Conservation (phyloP, 2,329 filamentous ascomycete species). For the Xylaria sp. region DNA sequence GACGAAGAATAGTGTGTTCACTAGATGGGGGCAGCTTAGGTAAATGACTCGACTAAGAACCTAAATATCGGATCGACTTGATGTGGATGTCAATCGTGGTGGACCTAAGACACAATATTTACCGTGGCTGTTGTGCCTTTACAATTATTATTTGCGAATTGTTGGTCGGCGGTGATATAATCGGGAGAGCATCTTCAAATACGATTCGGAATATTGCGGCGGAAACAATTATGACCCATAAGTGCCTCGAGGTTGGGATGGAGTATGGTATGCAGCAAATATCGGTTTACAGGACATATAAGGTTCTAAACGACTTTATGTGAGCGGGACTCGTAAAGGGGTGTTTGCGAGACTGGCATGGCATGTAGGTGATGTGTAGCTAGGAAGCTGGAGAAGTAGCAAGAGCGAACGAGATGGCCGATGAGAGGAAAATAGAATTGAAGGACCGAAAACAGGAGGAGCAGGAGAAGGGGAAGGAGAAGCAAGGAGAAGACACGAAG, state of each 20-base stretch:
- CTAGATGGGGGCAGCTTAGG: background rate
- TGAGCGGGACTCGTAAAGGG: background rate
- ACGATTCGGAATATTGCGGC: background rate
- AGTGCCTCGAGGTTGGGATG: background rate
- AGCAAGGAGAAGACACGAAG: constrained; percentile 31
- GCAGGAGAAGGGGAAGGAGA: constrained; percentile 5
- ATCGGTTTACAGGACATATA: constrained; percentile 4
- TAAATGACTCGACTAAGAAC: constrained; percentile 16
- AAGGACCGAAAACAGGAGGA: background rate
- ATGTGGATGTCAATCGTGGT: background rate
- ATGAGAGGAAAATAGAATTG: background rate
- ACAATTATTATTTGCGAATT: background rate
- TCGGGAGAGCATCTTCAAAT: background rate
- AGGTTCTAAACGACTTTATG: background rate
- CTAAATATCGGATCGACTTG: constrained; percentile 1
- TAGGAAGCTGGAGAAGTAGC: background rate
- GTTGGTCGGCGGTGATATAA: background rate
- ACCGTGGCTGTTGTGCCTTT: background rate
- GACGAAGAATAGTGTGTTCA: background rate
- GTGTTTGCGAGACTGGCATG: background rate
- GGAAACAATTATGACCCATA: background rate
- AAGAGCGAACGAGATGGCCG: background rate
- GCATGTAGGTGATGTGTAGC: background rate
- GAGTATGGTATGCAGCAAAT: background rate
- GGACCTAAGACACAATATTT: background rate